Conservation (phyloP, 352 stramenopile genomes). For the Phytopythium montanum region DNA sequence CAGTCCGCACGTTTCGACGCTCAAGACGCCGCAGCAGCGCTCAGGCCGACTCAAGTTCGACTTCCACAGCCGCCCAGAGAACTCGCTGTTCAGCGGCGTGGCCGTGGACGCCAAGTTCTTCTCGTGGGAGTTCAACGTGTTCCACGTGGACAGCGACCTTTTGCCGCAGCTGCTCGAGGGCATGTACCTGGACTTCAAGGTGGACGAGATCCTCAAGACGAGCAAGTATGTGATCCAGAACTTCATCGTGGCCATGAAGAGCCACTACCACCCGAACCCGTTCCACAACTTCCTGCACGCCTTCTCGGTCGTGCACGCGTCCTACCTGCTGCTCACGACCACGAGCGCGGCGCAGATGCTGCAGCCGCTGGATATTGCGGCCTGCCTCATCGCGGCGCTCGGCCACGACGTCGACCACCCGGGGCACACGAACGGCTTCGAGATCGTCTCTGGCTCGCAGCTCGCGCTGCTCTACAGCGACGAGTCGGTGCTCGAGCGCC, state of each 20-base stretch:
- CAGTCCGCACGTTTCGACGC: not conserved
- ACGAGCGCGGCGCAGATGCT: slow-evolving; percentile 64
- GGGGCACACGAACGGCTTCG: slow-evolving; percentile 88
- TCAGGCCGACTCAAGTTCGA: slow-evolving; percentile 9
- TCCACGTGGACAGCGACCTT: slow-evolving; percentile 42
- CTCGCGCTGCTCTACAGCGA: slow-evolving; percentile 88
- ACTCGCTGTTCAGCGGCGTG: slow-evolving; percentile 7
- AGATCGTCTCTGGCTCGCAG: slow-evolving; percentile 72
- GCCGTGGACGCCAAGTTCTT: slow-evolving; percentile 17
- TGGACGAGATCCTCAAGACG: slow-evolving; percentile 58
- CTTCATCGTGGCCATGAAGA: slow-evolving; percentile 79
- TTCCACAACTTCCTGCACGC: slow-evolving; percentile 93
- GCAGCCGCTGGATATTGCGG: slow-evolving; percentile 80
- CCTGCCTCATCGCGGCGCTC: slow-evolving; percentile 78
- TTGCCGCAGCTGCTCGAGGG: slow-evolving; percentile 59
- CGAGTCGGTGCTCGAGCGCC: slow-evolving; percentile 86
- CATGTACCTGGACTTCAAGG: slow-evolving; percentile 76
- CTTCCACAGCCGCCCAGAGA: slow-evolving; percentile 8
- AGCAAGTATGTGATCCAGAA: slow-evolving; percentile 59
- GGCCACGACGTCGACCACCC: slow-evolving; percentile 92
- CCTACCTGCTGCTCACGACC: slow-evolving; percentile 81
- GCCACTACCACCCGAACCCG: slow-evolving; percentile 84
- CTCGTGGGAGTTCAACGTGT: slow-evolving; percentile 84
- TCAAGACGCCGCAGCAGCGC: slow-evolving; percentile 7
- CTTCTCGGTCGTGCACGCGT: slow-evolving; percentile 83